phyloP scores from a whole-genome alignment of 192 early-diverging fungal species.

The Backusella tarrabulga region DNA sequence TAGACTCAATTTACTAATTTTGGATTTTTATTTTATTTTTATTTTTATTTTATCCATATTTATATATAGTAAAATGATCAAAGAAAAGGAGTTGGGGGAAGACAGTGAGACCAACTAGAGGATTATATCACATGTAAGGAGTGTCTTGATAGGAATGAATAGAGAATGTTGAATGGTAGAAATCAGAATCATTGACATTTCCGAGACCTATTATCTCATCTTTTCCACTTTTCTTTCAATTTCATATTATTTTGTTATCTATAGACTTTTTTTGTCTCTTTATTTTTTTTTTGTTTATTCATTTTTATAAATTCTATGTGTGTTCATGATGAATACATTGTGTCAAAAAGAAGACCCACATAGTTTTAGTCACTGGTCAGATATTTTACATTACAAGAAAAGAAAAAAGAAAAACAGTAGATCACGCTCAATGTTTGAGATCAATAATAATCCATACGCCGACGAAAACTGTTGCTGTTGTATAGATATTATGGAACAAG shows the following conservation, averaged over 20 bases:
- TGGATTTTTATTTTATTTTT: not conserved
- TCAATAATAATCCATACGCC: not conserved
- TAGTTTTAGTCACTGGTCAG: slow-evolving; percentile 3
- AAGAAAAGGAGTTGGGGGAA: not conserved
- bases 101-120: not conserved
- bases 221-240: not conserved
- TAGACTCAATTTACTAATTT: not conserved
- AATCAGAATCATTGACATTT: slow-evolving; percentile 8
- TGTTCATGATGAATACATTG: not conserved
- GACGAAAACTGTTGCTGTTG: slow-evolving; percentile 9
- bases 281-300: not conserved
- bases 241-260: slow-evolving; percentile 1
- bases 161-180: slow-evolving; percentile 1
- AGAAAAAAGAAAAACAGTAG: slow-evolving; percentile 13
- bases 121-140: slow-evolving; percentile 1
- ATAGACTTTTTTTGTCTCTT: not conserved
- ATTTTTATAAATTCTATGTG: not conserved
- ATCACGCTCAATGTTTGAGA: slow-evolving; percentile 10
- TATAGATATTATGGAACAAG: not conserved
- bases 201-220: not conserved
- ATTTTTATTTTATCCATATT: not conserved
- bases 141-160: not conserved
- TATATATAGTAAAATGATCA: slow-evolving; percentile 1
- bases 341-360: not conserved
- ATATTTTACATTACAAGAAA: not conserved